Evolutionary conservation across 768 basidiomycete genomes (phyloP), one percentile per base, ranked within the genome.

Genomic region (Coprinopsis sp.): DNA sequence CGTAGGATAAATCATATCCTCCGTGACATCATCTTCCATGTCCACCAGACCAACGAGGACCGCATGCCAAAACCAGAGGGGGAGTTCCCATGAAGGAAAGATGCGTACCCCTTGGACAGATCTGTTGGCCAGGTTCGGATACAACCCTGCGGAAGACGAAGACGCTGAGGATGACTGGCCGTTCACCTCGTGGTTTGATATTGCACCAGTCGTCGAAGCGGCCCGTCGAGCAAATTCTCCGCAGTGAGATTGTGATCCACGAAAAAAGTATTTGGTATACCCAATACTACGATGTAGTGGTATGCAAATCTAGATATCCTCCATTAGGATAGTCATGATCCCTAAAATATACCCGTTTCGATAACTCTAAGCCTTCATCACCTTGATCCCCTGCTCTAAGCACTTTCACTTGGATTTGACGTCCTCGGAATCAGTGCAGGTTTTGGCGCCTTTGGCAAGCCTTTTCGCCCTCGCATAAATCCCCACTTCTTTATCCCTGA

Each of bases 401-500:
- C n/a, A n/a, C n/a, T n/a, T n/a, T n/a, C n/a, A n/a, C n/a, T 31
- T 8, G 10, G 8, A 31, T 31, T n/a, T n/a, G n/a, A 31, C 8
- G 8, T 31, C 8, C 8, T 31, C 30, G 30, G 30, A 31, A 8
- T 31, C n/a, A n/a, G 30, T 23, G 11, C 38, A 22, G 19, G 18
- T 23, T 39, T 39, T 22, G 18, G 19, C 16, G 2, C 43, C 22
- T 37, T 45, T 38, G 21, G 46, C 61, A 52, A 81, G 49, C 59
- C 94, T 70, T 65, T 97, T 97, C 6, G 84, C 90, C 6, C 94
- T 74, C 11, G 89, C 84, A 63, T 86, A 95, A 53, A 97, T 81
- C 2, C 93, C 93, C 23, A 93, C 89, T 51, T 87, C 82, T 12
- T 76, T 74, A 55, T 96, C 92, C 22, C 91, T 81, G 46, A 99